These are phyloP conservation scores for Priceomyces medius DNA, from an alignment of 805 yeast species.

Conservation along the genomic window DNA sequence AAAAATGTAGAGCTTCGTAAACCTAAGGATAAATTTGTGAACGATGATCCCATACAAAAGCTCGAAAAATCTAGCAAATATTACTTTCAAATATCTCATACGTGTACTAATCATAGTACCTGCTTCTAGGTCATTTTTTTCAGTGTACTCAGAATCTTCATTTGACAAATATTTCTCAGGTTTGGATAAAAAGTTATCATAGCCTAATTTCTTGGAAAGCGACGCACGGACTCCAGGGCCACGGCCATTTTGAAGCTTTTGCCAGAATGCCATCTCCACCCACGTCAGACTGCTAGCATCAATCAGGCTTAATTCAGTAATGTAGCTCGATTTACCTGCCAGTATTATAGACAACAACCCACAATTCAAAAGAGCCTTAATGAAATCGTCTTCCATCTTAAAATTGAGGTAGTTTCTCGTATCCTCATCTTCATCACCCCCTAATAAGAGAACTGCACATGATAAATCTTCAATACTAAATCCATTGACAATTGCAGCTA, in stretches of 20 bases:
- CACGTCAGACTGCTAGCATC: slow-evolving; percentile 53
- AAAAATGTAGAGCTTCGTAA: slow-evolving; percentile 7
- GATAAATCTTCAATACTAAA: slow-evolving; percentile 32
- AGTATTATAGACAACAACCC: slow-evolving; percentile 67
- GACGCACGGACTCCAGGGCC: not conserved
- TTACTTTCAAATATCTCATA: slow-evolving; percentile 10
- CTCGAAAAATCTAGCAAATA: slow-evolving; percentile 19
- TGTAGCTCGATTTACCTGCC: slow-evolving; percentile 64
- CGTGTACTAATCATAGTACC: not conserved
- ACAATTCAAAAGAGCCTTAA: slow-evolving; percentile 56
- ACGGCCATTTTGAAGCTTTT: slow-evolving; percentile 7
- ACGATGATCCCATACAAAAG: slow-evolving; percentile 17
- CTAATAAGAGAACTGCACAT: slow-evolving; percentile 32
- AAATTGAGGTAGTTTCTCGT: slow-evolving; percentile 32
- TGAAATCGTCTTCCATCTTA: slow-evolving; percentile 60
- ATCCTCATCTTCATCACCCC: slow-evolving; percentile 22
- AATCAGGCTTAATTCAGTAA: slow-evolving; percentile 54
- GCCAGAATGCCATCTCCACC: slow-evolving; percentile 43
- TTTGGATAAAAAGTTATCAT: slow-evolving; percentile 27
- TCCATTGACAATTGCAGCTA: slow-evolving; percentile 62
- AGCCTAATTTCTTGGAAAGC: slow-evolving; percentile 15
- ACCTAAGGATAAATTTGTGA: slow-evolving; percentile 10
- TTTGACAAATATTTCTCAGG: slow-evolving; percentile 26
- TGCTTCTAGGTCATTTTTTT: not conserved
- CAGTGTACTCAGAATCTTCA: not conserved